Evolutionary conservation across 2,329 filamentous ascomycete genomes (phyloP).

Genomic region (Chrysoporthe cubensis): DNA sequence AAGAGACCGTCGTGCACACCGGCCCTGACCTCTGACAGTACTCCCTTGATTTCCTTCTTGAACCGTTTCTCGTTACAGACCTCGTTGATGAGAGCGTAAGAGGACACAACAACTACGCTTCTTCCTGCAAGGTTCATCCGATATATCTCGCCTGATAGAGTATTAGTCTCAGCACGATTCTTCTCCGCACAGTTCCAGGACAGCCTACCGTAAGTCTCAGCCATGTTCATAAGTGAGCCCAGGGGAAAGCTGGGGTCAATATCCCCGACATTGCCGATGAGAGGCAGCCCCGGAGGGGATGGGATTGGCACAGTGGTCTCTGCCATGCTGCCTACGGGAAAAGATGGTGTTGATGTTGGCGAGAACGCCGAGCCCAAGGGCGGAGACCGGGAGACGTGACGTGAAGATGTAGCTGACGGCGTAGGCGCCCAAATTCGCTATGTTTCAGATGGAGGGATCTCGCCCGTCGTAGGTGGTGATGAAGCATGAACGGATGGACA

Average conservation of each 20-base stretch:
- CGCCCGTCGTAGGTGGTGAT: neutral
- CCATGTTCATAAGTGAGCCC: slow-evolving; percentile 58
- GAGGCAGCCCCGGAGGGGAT: slow-evolving; percentile 63
- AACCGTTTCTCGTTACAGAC: slow-evolving; percentile 67
- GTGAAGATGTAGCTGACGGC: neutral
- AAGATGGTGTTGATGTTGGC: neutral
- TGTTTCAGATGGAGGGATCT: neutral
- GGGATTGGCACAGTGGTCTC: slow-evolving; percentile 55
- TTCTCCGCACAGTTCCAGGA: neutral
- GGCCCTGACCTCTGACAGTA: slow-evolving; percentile 59
- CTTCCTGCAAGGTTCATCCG: slow-evolving; percentile 27
- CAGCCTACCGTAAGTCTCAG: slow-evolving; percentile 65
- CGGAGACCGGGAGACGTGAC: neutral
- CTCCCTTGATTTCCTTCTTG: slow-evolving; percentile 55
- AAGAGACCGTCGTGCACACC: slow-evolving; percentile 68
- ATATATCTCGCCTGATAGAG: slow-evolving; percentile 29
- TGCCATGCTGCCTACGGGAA: slow-evolving; percentile 20
- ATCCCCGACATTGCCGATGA: slow-evolving; percentile 68
- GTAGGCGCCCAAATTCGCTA: neutral
- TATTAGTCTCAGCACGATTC: slow-evolving; percentile 25
- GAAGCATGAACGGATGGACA: neutral
- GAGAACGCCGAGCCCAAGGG: neutral
- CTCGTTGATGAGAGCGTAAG: slow-evolving; percentile 56
- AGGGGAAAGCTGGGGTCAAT: slow-evolving; percentile 63
- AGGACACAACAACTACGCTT: slow-evolving; percentile 23